These are phyloP conservation scores for Gynandropsis gynandra DNA, from an alignment of 345 rosid genomes.

Conservation along the genomic window DNA sequence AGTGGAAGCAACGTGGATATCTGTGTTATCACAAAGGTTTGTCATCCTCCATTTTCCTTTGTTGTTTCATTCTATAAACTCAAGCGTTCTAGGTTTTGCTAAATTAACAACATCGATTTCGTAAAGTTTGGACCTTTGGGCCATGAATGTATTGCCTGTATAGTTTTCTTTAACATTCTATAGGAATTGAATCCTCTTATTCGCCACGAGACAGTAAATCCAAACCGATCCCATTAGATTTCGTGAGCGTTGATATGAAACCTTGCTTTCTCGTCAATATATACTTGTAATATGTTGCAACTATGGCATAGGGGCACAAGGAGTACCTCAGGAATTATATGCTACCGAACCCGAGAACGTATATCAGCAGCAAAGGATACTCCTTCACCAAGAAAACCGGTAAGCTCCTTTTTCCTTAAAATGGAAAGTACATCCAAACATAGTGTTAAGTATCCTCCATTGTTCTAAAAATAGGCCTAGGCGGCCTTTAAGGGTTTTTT, in stretches of 20 bases:
- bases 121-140: slow-evolving; percentile 1
- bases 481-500: not conserved
- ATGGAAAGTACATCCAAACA: not conserved
- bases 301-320: slow-evolving; percentile 48
- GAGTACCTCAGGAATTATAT: slow-evolving; percentile 77
- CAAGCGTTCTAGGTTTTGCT: too few relatives aligned
- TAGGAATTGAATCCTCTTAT: too few relatives aligned
- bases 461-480: not conserved
- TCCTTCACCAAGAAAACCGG: slow-evolving; percentile 63
- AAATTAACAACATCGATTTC: not conserved
- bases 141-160: too few relatives aligned
- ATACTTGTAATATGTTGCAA: too few relatives aligned
- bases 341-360: slow-evolving; percentile 71
- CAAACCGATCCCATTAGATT: too few relatives aligned
- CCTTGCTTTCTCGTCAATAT: too few relatives aligned
- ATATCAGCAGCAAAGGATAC: slow-evolving; percentile 48
- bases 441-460: not conserved
- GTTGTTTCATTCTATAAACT: too few relatives aligned
- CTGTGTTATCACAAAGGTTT: slow-evolving; percentile 80
- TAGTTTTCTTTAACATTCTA: too few relatives aligned
- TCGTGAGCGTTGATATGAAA: too few relatives aligned
- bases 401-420: slow-evolving; percentile 10
- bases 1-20: slow-evolving; percentile 92
- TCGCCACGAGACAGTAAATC: too few relatives aligned
- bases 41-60: slow-evolving; percentile 1